Evolutionary conservation across 768 basidiomycete genomes (phyloP), one percentile per base, ranked within the genome.

Genomic region (Omphalotus guepiniiformis): DNA sequence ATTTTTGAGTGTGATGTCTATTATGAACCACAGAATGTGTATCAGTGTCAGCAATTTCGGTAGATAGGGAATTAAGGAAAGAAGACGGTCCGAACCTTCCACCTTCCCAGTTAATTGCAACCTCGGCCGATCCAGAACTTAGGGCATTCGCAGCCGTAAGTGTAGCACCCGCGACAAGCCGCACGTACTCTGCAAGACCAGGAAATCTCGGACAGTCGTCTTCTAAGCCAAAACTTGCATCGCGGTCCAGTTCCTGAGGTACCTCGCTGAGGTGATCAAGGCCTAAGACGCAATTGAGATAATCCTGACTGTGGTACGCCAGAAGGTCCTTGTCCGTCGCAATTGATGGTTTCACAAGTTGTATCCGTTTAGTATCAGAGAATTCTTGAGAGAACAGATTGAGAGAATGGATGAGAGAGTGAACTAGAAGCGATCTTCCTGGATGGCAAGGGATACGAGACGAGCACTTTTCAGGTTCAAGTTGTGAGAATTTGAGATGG

Each of bases 21-120:
- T 9, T 15, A 7, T 21, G 39, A 15, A 2, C 5, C n/a, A 6
- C n/a, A 6, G n/a, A 15, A 37, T 5, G n/a, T 8, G 11, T 29
- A 12, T 49, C 27, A 22, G 40, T 28, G 18, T 47, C 38, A 40
- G 6, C 27, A 34, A 39, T 25, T 21, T 11, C n/a, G 13, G 42
- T 30, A 26, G 30, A 37, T 2, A 34, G 13, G 16, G 18, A 6
- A 13, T n/a, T 21, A 7, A 2, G 16, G 28, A 34, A 48, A n/a
- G 26, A 16, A n/a, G 26, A 48, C 27, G 34, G 27, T 32, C 45
- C 61, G 42, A 48, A 82, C 82, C 88, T 75, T 42, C 94, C 94
- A 13, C 94, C 94, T 55, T 94, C 93, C 93, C 94, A 96, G 59
- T 79, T 83, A 35, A 98, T 79, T 1, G 85, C 80, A 23, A 88